Base-by-base conservation (phyloP, 164 flowering plant genomes). In the Taxillus chinensis region DNA sequence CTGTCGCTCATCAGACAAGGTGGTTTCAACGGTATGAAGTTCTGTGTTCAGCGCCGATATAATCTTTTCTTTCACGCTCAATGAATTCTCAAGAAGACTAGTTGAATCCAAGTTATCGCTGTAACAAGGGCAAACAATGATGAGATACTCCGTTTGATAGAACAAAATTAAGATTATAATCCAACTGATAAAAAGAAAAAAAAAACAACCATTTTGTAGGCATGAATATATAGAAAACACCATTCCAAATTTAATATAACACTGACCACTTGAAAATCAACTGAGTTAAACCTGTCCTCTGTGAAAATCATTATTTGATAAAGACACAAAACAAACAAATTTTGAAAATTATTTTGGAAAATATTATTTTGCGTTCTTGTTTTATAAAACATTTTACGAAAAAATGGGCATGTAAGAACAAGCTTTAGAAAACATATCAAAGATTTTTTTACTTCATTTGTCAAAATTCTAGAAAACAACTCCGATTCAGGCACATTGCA, bases 11-110 rank as follows among this genome's bases (percentile, higher is more conserved):
- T 76, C 76, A 55, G 97, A 79, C 60, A 95, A 81, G 40, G 83
- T 82, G 60, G 82, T 80, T 71, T 95, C 98, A 68, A 95, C 65
- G 53, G 77, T 89, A 70, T 87, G 97, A 66, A 93, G 95, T 69
- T 89, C 97, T 86, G 77, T 75, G 72, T 89, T 90, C 69, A 95
- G 76, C 63, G 87, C 97, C 15, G 97, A 85, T 57, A 95, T 95
- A n/a, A 95, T 81, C 81, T 87, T 95, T 77, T 91, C 99, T 76
- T 95, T 95, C 55, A 93, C 93, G 59, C 59, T 89, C 70, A 93
- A 75, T 61, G 97, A 90, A 66, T 80, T 90, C 77, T 93, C 99
- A 66, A 93, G 92, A 38, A 81, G 61, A 61, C 74, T 83, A 68
- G 64, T 86, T 39, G 92, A 68, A 73, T 90, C 92, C 66, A 77